Percentiles rank a stretch among this genome's conserved stretches.
phyloP scores from a whole-genome alignment of 805 yeast genomes.

The Ogataea methylovora region DNA sequence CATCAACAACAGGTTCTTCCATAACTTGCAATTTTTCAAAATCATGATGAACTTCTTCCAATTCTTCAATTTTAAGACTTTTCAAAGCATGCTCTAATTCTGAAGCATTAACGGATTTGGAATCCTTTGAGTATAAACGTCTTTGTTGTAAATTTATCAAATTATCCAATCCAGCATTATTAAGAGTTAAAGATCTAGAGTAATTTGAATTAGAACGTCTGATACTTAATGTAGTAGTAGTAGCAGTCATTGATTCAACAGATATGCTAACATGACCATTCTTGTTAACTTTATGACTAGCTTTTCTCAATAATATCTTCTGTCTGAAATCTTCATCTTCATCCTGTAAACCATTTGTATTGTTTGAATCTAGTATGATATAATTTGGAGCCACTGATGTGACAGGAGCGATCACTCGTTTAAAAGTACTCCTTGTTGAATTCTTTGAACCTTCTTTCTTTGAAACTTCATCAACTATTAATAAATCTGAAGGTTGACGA shows the following conservation, averaged over 20 bases:
- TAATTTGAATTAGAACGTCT: slow-evolving; percentile 22
- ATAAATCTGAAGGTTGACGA: slow-evolving; percentile 19
- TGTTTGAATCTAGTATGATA: slow-evolving; percentile 17
- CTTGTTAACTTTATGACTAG: slow-evolving; percentile 17
- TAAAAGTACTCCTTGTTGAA: slow-evolving; percentile 13
- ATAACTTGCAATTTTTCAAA: neutral
- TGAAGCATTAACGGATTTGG: slow-evolving; percentile 9
- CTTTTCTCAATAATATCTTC: slow-evolving; percentile 17
- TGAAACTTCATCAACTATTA: slow-evolving; percentile 20
- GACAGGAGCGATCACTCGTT: slow-evolving; percentile 9
- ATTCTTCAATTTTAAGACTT: slow-evolving; percentile 5
- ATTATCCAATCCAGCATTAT: slow-evolving; percentile 3
- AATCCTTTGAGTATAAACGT: slow-evolving; percentile 3
- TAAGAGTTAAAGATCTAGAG: slow-evolving; percentile 19
- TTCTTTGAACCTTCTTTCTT: slow-evolving; percentile 11
- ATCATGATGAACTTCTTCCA: neutral
- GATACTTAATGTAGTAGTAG: slow-evolving; percentile 16
- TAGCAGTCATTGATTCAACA: slow-evolving; percentile 12
- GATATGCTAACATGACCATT: slow-evolving; percentile 23
- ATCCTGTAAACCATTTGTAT: slow-evolving; percentile 8
- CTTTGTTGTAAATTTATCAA: slow-evolving; percentile 3
- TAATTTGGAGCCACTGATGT: slow-evolving; percentile 18
- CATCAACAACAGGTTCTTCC: neutral
- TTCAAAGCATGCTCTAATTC: slow-evolving; percentile 7
- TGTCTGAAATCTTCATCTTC: slow-evolving; percentile 5